These are phyloP conservation scores for Lenzites betulinus DNA, from an alignment of 768 basidiomycete species.

Conservation along the genomic window DNA sequence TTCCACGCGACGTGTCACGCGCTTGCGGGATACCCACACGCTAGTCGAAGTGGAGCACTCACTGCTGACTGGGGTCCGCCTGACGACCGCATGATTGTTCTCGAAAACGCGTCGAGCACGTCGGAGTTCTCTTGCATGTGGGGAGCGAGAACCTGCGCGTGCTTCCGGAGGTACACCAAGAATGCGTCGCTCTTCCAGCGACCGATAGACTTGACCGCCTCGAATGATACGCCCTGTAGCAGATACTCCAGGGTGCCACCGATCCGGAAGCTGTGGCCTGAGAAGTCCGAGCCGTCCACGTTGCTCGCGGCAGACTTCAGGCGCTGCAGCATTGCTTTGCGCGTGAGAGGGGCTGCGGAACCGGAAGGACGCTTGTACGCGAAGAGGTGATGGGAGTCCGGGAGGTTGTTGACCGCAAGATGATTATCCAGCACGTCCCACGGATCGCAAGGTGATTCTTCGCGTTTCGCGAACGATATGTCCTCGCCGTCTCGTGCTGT, in stretches of 20 bases:
- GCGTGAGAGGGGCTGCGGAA: slow-evolving; percentile 30
- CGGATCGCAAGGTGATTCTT: slow-evolving; percentile 30
- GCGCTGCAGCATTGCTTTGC: slow-evolving; percentile 21
- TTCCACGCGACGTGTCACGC: neutral
- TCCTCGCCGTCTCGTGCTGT: slow-evolving; percentile 31
- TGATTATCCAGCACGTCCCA: slow-evolving; percentile 30
- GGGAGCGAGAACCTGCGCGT: slow-evolving; percentile 33
- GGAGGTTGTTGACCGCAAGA: slow-evolving; percentile 33
- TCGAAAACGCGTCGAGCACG: neutral
- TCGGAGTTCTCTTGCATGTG: slow-evolving; percentile 29
- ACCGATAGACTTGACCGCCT: slow-evolving; percentile 39
- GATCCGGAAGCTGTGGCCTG: slow-evolving; percentile 36
- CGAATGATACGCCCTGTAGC: slow-evolving; percentile 38
- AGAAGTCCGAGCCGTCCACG: slow-evolving; percentile 20
- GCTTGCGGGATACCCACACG: neutral
- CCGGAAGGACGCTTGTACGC: neutral
- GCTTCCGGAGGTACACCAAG: slow-evolving; percentile 29
- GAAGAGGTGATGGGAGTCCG: slow-evolving; percentile 33
- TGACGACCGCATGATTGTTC: neutral
- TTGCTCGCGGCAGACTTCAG: neutral
- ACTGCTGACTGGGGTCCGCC: neutral
- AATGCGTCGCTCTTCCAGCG: slow-evolving; percentile 41
- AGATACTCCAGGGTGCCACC: slow-evolving; percentile 41
- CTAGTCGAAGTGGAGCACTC: neutral
- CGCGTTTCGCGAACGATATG: slow-evolving; percentile 22